phyloP scores from a whole-genome alignment of 441 rosid genomes.

The Erysimum cheiri region DNA sequence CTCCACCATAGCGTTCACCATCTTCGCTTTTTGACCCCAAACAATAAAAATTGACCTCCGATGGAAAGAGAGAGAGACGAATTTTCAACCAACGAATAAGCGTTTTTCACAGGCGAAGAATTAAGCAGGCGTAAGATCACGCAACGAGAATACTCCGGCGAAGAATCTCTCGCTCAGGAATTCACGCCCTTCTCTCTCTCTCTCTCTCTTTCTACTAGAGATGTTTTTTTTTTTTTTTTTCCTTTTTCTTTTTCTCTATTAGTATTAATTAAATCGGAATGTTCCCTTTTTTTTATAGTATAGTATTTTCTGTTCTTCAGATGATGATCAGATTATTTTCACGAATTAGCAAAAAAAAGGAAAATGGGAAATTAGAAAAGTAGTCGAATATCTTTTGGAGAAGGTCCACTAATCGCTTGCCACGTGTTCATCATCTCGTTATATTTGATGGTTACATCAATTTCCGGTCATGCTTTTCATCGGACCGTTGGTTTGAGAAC shows the following conservation, averaged over 20 bases:
- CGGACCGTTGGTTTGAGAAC: conserved; percentile 46
- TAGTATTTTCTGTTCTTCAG: conserved; percentile 16
- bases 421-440: conserved; percentile 43
- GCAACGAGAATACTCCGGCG: conserved; percentile 45
- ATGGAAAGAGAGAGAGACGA: conserved; percentile 34
- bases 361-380: not conserved
- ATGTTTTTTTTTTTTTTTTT: not conserved
- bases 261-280: conserved; percentile 11
- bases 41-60: not conserved
- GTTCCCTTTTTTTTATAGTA: conserved; percentile 16
- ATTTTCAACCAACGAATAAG: conserved; percentile 16
- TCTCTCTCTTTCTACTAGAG: conserved; percentile 27
- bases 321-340: conserved; percentile 25
- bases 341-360: not conserved
- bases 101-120: conserved; percentile 41
- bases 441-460: conserved; percentile 23
- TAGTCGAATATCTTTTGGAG: conserved; percentile 19
- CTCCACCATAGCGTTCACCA: conserved; percentile 99
- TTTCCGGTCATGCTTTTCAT: conserved; percentile 16
- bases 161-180: conserved; percentile 44
- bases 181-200: conserved; percentile 39
- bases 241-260: conserved; percentile 18
- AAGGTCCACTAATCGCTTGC: conserved; percentile 32
- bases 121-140: conserved; percentile 40
- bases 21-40: conserved; percentile 48